Evolutionary conservation across 805 yeast species (phyloP).

Genomic region (Zygosaccharomyces lentus): DNA sequence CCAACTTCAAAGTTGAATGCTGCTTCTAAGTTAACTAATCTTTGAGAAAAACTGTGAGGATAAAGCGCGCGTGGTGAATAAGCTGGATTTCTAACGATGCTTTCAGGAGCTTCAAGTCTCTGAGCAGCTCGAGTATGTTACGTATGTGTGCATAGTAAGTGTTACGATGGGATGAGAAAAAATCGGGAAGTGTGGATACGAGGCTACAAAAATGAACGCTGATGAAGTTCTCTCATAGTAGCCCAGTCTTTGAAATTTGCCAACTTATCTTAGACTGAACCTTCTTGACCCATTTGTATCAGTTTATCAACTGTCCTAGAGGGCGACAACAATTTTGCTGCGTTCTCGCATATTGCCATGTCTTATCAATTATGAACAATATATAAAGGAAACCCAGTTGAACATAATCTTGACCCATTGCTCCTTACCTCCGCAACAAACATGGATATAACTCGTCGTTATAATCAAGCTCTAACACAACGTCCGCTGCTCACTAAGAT

Average conservation of each 20-base stretch:
- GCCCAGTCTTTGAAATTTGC: too few relatives aligned
- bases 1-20: not conserved
- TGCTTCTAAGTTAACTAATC: not conserved
- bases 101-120: too few relatives aligned
- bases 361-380: conserved; percentile 3
- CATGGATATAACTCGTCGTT: conserved; percentile 4
- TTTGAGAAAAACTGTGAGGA: not conserved
- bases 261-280: not conserved
- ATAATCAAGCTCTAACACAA: conserved; percentile 14
- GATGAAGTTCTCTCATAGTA: too few relatives aligned
- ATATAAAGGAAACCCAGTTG: not conserved
- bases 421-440: not conserved
- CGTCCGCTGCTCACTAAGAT: conserved; percentile 19
- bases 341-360: conserved; percentile 4
- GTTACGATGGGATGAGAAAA: too few relatives aligned
- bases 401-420: not conserved
- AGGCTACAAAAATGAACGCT: too few relatives aligned
- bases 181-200: too few relatives aligned
- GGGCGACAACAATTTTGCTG: not conserved
- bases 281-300: not conserved
- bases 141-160: too few relatives aligned
- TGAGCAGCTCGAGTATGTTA: too few relatives aligned
- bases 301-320: not conserved
- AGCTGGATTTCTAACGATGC: too few relatives aligned
- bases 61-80: not conserved